Evolutionary conservation across 257 asterid species (phyloP).

Genomic region (Ajuga chamaepitys): DNA sequence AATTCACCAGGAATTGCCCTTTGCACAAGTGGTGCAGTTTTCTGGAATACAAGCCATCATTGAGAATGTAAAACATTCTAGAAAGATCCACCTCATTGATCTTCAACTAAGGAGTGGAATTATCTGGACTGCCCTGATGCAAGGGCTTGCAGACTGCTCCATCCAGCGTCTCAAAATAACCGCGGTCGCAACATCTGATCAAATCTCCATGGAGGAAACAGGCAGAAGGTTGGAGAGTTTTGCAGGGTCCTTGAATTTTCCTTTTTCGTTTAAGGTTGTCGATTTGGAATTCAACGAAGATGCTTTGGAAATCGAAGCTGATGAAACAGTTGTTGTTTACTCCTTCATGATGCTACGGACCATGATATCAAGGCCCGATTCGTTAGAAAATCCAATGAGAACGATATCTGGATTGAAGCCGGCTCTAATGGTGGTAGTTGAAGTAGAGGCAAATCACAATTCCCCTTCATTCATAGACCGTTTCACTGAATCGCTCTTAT

Average conservation of each 20-base stretch:
- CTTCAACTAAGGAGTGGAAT: constrained; percentile 63
- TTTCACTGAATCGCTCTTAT: constrained; percentile 47
- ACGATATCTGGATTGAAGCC: constrained; percentile 37
- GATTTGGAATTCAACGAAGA: constrained; percentile 30
- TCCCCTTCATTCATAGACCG: constrained; percentile 54
- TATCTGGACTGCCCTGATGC: constrained; percentile 58
- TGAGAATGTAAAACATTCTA: constrained; percentile 29
- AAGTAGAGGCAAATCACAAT: constrained; percentile 67
- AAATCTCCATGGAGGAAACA: constrained; percentile 29
- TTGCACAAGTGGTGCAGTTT: constrained; percentile 43
- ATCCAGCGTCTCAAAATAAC: constrained; percentile 35
- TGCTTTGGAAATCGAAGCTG: constrained; percentile 20
- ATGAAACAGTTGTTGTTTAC: constrained; percentile 43
- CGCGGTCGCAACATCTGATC: constrained; percentile 37
- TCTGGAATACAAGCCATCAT: constrained; percentile 48
- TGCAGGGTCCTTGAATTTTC: constrained; percentile 39
- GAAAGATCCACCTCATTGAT: constrained; percentile 54
- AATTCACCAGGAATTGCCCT: constrained; percentile 46
- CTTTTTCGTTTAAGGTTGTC: constrained; percentile 33
- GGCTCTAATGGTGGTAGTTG: constrained; percentile 41
- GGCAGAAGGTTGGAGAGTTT: constrained; percentile 40
- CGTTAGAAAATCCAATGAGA: constrained; percentile 37
- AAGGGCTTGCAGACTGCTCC: constrained; percentile 38
- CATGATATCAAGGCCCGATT: constrained; percentile 39
- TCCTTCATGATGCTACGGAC: constrained; percentile 34